These are phyloP conservation scores for Podospora pseudocomata DNA, from an alignment of 495 filamentous ascomycete species.

Conservation along the genomic window DNA sequence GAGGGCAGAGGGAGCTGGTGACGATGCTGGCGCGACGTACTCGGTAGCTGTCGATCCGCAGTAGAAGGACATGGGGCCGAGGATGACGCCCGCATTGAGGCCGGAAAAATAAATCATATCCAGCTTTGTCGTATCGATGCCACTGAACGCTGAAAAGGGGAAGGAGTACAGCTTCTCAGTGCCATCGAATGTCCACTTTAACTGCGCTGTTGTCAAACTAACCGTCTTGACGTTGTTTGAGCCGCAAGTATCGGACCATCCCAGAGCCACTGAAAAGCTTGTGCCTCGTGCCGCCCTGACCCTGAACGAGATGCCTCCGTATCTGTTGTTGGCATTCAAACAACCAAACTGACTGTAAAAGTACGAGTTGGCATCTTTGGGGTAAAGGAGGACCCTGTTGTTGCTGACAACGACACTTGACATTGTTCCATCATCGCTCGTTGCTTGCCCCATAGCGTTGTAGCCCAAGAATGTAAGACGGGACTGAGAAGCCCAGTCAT, in stretches of 20 bases:
- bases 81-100: slow-evolving; percentile 44
- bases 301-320: slow-evolving; percentile 58
- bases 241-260: slow-evolving; percentile 40
- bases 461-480: slow-evolving; percentile 62
- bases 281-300: slow-evolving; percentile 55
- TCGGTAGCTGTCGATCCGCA: slow-evolving; percentile 52
- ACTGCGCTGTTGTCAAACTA: slow-evolving; percentile 42
- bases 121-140: slow-evolving; percentile 52
- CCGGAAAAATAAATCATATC: slow-evolving; percentile 48
- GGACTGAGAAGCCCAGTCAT: slow-evolving; percentile 62
- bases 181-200: slow-evolving; percentile 60
- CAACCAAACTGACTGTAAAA: slow-evolving; percentile 59
- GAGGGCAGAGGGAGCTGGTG: slow-evolving; percentile 19
- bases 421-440: slow-evolving; percentile 60
- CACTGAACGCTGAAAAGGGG: slow-evolving; percentile 51
- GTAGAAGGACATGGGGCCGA: slow-evolving; percentile 59
- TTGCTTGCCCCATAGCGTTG: slow-evolving; percentile 56
- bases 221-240: slow-evolving; percentile 40
- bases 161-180: slow-evolving; percentile 59
- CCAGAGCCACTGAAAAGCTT: slow-evolving; percentile 52
- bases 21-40: slow-evolving; percentile 44
- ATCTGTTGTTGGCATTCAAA: slow-evolving; percentile 46
- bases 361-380: slow-evolving; percentile 47
- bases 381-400: slow-evolving; percentile 51
- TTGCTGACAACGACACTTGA: slow-evolving; percentile 51